Percentiles rank a stretch among this genome's conserved stretches.
phyloP scores from a whole-genome alignment of 2,329 filamentous ascomycete genomes.

The Fusarium luffae region DNA sequence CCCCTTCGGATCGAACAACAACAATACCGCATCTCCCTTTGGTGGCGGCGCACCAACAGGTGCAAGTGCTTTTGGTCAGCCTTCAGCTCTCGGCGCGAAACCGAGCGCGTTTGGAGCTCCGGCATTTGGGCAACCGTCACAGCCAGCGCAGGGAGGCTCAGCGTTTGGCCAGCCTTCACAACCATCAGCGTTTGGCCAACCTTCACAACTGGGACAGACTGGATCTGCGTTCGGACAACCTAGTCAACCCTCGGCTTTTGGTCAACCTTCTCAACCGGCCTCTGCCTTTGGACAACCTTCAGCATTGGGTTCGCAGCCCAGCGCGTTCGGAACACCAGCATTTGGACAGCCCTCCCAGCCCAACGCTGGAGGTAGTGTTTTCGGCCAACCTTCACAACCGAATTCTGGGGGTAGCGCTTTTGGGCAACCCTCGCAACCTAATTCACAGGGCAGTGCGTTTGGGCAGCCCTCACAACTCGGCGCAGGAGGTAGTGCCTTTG shows the following conservation, averaged over 20 bases:
- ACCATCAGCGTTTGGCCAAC: slow-evolving; percentile 58
- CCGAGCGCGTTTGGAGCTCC: slow-evolving; percentile 48
- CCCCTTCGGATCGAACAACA: slow-evolving; percentile 55
- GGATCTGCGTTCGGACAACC: slow-evolving; percentile 50
- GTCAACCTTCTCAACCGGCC: slow-evolving; percentile 49
- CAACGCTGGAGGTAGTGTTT: slow-evolving; percentile 42
- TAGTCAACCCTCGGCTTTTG: slow-evolving; percentile 42
- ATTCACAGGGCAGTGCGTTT: slow-evolving; percentile 43
- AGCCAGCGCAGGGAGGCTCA: slow-evolving; percentile 46
- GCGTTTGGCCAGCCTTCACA: slow-evolving; percentile 48
- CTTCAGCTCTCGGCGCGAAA: slow-evolving; percentile 48
- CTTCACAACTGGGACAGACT: slow-evolving; percentile 26
- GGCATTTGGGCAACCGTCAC: slow-evolving; percentile 53
- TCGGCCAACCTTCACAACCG: slow-evolving; percentile 52
- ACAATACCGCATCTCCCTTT: slow-evolving; percentile 45
- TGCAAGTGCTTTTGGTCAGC: slow-evolving; percentile 50
- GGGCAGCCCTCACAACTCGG: slow-evolving; percentile 52
- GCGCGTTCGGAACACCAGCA: slow-evolving; percentile 42
- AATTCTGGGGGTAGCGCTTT: slow-evolving; percentile 44
- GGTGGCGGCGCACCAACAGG: slow-evolving; percentile 47
- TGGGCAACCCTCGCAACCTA: slow-evolving; percentile 51
- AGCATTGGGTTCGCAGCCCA: slow-evolving; percentile 23
- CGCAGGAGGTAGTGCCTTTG: slow-evolving; percentile 42
- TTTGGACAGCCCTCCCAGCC: slow-evolving; percentile 53
- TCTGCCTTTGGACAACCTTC: slow-evolving; percentile 38